A percentile compares a stretch with the other conserved stretches of the same genome.
Evolutionary conservation across 805 yeast species (phyloP).

Genomic region (Myxozyma lipomycoides): DNA sequence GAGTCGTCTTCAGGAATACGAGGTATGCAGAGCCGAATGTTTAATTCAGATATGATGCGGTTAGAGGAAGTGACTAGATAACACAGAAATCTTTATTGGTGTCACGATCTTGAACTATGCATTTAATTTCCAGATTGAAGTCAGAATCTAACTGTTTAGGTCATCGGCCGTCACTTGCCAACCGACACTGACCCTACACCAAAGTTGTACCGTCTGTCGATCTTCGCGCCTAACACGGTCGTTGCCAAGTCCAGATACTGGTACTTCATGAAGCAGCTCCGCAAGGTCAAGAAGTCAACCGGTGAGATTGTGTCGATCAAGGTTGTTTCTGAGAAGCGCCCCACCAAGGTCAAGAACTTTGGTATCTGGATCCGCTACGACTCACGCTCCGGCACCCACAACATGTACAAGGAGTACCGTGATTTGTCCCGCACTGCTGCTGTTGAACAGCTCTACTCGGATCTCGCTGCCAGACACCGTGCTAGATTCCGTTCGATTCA

Average conservation of each 20-base stretch:
- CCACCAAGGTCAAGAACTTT: slow-evolving; percentile 99
- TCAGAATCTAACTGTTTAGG: slow-evolving; percentile 61
- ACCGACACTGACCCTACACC: slow-evolving; percentile 99
- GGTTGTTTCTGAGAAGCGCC: slow-evolving; percentile 85
- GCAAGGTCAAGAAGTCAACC: slow-evolving; percentile 99
- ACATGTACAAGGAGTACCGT: slow-evolving; percentile 99
- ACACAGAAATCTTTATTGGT: no score
- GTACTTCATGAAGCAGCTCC: slow-evolving; percentile 99
- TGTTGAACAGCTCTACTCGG: slow-evolving; percentile 97
- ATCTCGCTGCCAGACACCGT: slow-evolving; percentile 99
- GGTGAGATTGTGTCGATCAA: slow-evolving; percentile 97
- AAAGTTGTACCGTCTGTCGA: slow-evolving; percentile 99
- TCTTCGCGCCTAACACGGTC: slow-evolving; percentile 97
- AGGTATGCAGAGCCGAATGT: slow-evolving; percentile 23
- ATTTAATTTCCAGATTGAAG: no score
- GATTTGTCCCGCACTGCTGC: slow-evolving; percentile 99
- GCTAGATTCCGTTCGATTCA: slow-evolving; percentile 99
- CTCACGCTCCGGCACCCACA: slow-evolving; percentile 99
- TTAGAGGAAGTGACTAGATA: background rate
- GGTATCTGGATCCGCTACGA: slow-evolving; percentile 99
- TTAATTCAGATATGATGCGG: no score
- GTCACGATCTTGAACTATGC: no score
- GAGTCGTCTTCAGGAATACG: slow-evolving; percentile 30
- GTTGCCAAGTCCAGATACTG: slow-evolving; percentile 99
- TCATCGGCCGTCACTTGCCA: slow-evolving; percentile 99